Evolutionary conservation across 371 early-diverging fungal species (phyloP).

Genomic region (Nematocida major): DNA sequence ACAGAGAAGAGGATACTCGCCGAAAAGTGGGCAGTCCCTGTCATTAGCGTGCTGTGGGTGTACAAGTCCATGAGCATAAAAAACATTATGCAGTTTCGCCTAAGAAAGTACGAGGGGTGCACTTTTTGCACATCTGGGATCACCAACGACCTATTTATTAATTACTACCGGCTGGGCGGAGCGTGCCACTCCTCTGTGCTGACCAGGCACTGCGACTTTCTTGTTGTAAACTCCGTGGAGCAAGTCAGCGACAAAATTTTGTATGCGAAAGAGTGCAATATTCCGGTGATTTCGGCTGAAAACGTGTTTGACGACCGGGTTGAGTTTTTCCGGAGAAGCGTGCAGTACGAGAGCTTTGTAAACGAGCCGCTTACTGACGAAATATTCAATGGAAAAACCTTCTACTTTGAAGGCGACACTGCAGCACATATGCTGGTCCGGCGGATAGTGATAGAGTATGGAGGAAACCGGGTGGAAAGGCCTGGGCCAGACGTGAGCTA

Average conservation of each 20-base stretch:
- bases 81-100: slow-evolving; percentile 37
- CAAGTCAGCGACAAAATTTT: slow-evolving; percentile 26
- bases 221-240: slow-evolving; percentile 24
- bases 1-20: slow-evolving; percentile 64
- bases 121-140: slow-evolving; percentile 59
- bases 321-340: slow-evolving; percentile 20
- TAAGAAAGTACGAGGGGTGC: slow-evolving; percentile 56
- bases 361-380: slow-evolving; percentile 8
- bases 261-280: slow-evolving; percentile 59
- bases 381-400: slow-evolving; percentile 60
- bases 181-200: slow-evolving; percentile 52
- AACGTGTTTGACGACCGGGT: slow-evolving; percentile 55
- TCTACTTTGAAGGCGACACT: slow-evolving; percentile 54
- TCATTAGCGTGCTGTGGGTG: slow-evolving; percentile 56
- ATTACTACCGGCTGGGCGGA: slow-evolving; percentile 59
- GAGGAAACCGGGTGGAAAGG: slow-evolving; percentile 59
- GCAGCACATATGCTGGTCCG: slow-evolving; percentile 54
- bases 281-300: slow-evolving; percentile 57
- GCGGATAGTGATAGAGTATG: slow-evolving; percentile 59
- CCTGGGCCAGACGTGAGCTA: slow-evolving; percentile 51
- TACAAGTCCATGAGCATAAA: slow-evolving; percentile 42
- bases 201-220: slow-evolving; percentile 56
- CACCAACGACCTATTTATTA: slow-evolving; percentile 56
- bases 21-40: slow-evolving; percentile 58
- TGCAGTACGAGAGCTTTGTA: slow-evolving; percentile 23